Percentiles rank a stretch among this genome's conserved stretches.
Conservation (phyloP, 257 asterid genomes). For the Galeopsis tetrahit region DNA sequence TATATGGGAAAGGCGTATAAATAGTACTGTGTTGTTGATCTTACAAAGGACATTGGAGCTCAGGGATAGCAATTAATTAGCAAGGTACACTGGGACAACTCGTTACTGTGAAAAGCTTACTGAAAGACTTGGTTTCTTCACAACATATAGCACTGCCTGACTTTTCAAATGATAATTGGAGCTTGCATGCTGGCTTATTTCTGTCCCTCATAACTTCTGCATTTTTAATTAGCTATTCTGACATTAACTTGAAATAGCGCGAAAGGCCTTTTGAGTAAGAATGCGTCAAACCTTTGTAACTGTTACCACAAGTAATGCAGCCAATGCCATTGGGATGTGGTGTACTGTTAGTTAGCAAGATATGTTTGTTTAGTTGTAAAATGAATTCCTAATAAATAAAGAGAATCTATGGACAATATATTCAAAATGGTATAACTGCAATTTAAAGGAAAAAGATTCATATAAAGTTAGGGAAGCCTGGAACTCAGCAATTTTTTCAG, state of each 20-base stretch:
- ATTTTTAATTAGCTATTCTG: conserved; percentile 1
- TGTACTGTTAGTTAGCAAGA: neutral
- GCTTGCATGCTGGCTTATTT: conserved; percentile 12
- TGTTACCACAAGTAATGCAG: conserved; percentile 1
- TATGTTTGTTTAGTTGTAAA: neutral
- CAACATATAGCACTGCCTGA: neutral
- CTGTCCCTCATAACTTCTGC: conserved; percentile 4
- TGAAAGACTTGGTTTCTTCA: neutral
- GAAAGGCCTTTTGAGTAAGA: conserved; percentile 11
- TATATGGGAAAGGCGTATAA: neutral
- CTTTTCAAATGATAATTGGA: conserved; percentile 5
- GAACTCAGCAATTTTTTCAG: neutral
- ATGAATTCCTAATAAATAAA: conserved; percentile 15
- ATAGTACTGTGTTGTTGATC: neutral
- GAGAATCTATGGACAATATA: neutral
- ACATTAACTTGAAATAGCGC: conserved; percentile 8
- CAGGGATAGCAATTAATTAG: conserved; percentile 6
- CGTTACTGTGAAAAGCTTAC: neutral
- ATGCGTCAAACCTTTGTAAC: conserved; percentile 1
- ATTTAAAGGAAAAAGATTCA: conserved; percentile 8
- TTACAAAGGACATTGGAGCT: conserved; percentile 10
- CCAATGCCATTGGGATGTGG: conserved; percentile 2
- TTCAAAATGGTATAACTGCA: conserved; percentile 22
- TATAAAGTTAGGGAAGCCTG: neutral
- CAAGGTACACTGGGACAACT: conserved; percentile 12